Evolutionary conservation across 225 moss, liverwort and hornwort genomes (phyloP), one percentile per base, ranked within the genome.

Genomic region (Sphagnum tenellum): DNA sequence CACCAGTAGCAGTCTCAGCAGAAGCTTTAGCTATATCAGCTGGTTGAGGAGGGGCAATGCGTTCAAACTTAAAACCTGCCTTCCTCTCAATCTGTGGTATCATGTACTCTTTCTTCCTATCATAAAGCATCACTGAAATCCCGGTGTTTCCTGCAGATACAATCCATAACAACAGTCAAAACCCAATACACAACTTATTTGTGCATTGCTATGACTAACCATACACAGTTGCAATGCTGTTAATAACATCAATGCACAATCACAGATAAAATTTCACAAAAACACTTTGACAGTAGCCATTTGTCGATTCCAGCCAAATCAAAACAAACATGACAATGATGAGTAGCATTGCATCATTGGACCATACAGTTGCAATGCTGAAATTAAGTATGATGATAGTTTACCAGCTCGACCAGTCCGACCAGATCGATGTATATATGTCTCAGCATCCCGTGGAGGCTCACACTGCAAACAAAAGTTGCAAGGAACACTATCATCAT

Each of bases 401-500:
- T 70, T 70, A 84, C 98, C 98, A 54, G 98, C 98, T 75, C 98
- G 77, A 49, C 98, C 98, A 2, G 98, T 98, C 8, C 98, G 90
- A 9, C 98, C 98, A 14, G 98, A 98, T 9, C 98, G 90, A 72
- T 98, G 98, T 8, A 98, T 98, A 63, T 98, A 98, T 0, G 98
- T 98, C 64, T 98, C 98, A 5, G 82, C 79, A 45, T 98, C 93
- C 55, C 92, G 72, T 7, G 81, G 87, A 8, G 86, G 86, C 45
- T 87, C 86, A 79, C 82, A 82, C 79, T 86, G 77, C 77, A 61
- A 52, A 46, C 48, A 2, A 48, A 45, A 46, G 2, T 12, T 8
- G 2, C 12, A 12, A 6, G 11, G 7, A 64, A 12, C 29, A 29
- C 29, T 29, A 29, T 29, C 29, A 29, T 29, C 29, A 29, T 29